A percentile compares a stretch with the other conserved stretches of the same genome.
These are phyloP conservation scores for Exophiala dermatitidis DNA, from an alignment of 2,329 filamentous ascomycete species.

Conservation along the genomic window DNA sequence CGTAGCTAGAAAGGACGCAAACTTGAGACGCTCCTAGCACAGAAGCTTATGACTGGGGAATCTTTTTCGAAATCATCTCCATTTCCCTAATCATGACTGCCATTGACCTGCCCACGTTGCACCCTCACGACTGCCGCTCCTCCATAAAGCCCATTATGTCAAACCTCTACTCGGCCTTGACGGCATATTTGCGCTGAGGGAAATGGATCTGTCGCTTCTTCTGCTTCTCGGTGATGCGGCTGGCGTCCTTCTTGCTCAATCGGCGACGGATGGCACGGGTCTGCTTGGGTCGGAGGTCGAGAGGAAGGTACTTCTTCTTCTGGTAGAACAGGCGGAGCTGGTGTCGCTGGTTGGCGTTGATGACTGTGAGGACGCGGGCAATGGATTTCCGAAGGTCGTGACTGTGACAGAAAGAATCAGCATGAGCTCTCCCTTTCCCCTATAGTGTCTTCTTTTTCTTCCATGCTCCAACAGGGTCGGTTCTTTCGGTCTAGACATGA, in stretches of 20 bases:
- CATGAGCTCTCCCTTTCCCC: slow-evolving; percentile 1
- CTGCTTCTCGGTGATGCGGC: slow-evolving; percentile 80
- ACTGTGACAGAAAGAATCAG: slow-evolving; percentile 43
- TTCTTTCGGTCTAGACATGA: slow-evolving; percentile 25
- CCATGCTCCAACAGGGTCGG: neutral
- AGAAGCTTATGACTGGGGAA: neutral
- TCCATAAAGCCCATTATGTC: slow-evolving; percentile 30
- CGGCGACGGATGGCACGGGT: slow-evolving; percentile 96
- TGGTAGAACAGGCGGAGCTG: slow-evolving; percentile 99
- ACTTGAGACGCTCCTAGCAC: neutral
- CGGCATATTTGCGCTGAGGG: slow-evolving; percentile 96
- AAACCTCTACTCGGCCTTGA: slow-evolving; percentile 59
- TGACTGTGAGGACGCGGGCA: slow-evolving; percentile 96
- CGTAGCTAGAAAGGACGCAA: neutral
- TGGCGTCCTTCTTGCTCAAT: slow-evolving; percentile 84
- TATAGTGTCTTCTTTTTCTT: neutral
- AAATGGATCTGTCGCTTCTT: slow-evolving; percentile 96
- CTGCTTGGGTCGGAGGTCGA: slow-evolving; percentile 97
- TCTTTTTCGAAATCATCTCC: neutral
- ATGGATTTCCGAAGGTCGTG: slow-evolving; percentile 99
- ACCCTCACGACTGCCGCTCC: slow-evolving; percentile 7
- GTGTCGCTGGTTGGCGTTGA: slow-evolving; percentile 98
- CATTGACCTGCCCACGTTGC: neutral
- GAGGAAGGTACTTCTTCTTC: slow-evolving; percentile 98
- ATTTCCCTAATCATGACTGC: neutral